Percentiles rank a stretch among this genome's conserved stretches.
These are phyloP conservation scores for Cucurbita maxima DNA, from an alignment of 306 rosid species.

Conservation along the genomic window DNA sequence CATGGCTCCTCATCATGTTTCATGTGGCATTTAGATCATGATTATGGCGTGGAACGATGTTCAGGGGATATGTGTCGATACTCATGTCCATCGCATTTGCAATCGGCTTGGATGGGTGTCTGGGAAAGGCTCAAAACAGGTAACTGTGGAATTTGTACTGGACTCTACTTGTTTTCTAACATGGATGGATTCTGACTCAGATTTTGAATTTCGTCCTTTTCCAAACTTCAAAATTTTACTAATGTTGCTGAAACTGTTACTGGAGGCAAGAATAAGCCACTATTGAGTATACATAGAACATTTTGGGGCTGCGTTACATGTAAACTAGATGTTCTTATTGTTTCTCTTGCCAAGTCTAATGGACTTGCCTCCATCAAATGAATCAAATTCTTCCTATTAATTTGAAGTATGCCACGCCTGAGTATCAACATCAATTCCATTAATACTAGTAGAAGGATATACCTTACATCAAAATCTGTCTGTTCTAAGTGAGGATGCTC, in stretches of 20 bases:
- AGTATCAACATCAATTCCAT: too few species aligned
- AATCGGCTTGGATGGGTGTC: slow-evolving; percentile 91
- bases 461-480: too few species aligned
- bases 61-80: slow-evolving; percentile 93
- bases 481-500: too few species aligned
- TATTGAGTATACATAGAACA: not conserved
- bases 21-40: slow-evolving; percentile 48
- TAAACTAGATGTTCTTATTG: not conserved
- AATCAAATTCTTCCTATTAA: not conserved
- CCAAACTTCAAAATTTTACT: not conserved
- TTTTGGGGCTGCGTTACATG: not conserved
- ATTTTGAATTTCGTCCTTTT: not conserved
- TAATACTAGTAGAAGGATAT: too few species aligned
- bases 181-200: slow-evolving; percentile 10
- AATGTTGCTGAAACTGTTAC: not conserved
- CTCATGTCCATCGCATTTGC: slow-evolving; percentile 87
- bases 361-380: not conserved
- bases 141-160: slow-evolving; percentile 10
- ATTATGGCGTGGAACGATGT: slow-evolving; percentile 83
- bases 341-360: not conserved
- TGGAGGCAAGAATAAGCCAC: not conserved
- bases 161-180: not conserved
- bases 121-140: slow-evolving; percentile 61
- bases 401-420: too few species aligned
- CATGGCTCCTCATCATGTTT: slow-evolving; percentile 7